phyloP scores from a whole-genome alignment of 2,329 filamentous ascomycete genomes.

The Monilinia vaccinii-corymbosi region DNA sequence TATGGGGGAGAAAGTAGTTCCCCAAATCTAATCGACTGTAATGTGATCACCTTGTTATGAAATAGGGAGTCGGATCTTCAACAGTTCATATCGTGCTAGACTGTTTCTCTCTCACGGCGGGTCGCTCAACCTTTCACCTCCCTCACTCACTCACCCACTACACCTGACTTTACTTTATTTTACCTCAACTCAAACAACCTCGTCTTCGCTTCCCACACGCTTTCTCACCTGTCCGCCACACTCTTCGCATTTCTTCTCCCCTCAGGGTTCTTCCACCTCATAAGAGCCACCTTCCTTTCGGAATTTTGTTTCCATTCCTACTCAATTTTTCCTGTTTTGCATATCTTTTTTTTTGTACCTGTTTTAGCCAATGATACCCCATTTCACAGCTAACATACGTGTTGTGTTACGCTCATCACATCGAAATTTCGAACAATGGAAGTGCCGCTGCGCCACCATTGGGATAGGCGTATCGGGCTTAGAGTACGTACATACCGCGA shows the following conservation, averaged over 20 bases:
- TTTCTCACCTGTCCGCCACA: background rate
- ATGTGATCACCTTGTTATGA: background rate
- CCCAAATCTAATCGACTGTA: background rate
- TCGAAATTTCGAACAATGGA: slow-evolving; percentile 33
- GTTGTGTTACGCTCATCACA: slow-evolving; percentile 36
- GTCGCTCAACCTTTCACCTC: slow-evolving; percentile 19
- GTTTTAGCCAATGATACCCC: slow-evolving; percentile 40
- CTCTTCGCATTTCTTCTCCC: slow-evolving; percentile 8
- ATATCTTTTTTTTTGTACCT: slow-evolving; percentile 6
- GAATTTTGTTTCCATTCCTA: too few species aligned
- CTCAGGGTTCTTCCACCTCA: too few species aligned
- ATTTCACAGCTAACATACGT: slow-evolving; percentile 32
- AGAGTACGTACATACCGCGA: slow-evolving; percentile 32
- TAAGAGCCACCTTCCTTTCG: too few species aligned
- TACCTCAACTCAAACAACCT: background rate
- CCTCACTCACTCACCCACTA: background rate
- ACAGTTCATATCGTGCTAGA: slow-evolving; percentile 14
- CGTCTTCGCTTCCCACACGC: background rate
- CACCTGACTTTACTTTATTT: background rate
- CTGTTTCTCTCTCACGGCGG: background rate
- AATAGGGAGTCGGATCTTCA: slow-evolving; percentile 17
- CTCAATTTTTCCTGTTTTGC: too few species aligned
- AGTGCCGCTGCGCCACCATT: slow-evolving; percentile 41
- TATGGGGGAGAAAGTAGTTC: slow-evolving; percentile 24
- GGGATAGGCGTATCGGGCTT: slow-evolving; percentile 39